A percentile compares a stretch with the other conserved stretches of the same genome.
Evolutionary conservation across 2,329 filamentous ascomycete species (phyloP).

Genomic region (Exophiala sideris): DNA sequence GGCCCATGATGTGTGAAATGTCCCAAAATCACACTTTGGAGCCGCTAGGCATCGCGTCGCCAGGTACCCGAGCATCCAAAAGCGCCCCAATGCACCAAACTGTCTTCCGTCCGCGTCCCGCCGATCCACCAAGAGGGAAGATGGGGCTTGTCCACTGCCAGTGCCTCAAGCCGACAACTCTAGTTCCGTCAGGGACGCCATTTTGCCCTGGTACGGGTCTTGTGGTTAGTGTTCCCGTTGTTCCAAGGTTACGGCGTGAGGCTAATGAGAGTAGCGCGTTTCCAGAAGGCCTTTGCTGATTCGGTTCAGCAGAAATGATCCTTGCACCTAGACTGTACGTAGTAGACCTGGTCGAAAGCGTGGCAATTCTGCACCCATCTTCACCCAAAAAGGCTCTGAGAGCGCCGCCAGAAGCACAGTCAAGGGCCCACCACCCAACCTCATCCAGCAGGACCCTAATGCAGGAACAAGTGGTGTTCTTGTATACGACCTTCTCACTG

Average conservation of each 20-base stretch:
- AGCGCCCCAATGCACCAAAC: background rate
- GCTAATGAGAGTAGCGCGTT: conserved; percentile 15
- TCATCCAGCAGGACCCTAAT: conserved; percentile 10
- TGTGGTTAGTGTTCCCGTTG: conserved; percentile 5
- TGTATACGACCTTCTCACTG: background rate
- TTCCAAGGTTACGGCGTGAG: conserved; percentile 2
- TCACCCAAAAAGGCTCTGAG: conserved; percentile 8
- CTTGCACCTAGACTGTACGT: conserved; percentile 1
- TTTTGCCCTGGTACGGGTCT: conserved; percentile 14
- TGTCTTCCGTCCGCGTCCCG: conserved; percentile 11
- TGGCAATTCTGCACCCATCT: conserved; percentile 11
- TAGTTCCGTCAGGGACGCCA: conserved; percentile 13
- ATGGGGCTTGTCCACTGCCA: conserved; percentile 3
- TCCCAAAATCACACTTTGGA: conserved; percentile 4
- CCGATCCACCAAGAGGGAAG: background rate
- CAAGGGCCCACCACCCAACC: conserved; percentile 9
- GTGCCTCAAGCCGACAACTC: conserved; percentile 18
- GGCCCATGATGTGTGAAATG: background rate
- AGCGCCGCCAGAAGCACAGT: conserved; percentile 17
- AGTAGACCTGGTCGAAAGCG: background rate
- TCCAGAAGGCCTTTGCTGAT: conserved; percentile 24
- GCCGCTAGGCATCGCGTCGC: conserved; percentile 2
- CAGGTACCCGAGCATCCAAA: conserved; percentile 18
- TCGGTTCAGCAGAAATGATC: conserved; percentile 13
- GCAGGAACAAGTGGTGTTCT: conserved; percentile 15